phyloP scores from a whole-genome alignment of 345 rosid species.

The Lepidium sativum region DNA sequence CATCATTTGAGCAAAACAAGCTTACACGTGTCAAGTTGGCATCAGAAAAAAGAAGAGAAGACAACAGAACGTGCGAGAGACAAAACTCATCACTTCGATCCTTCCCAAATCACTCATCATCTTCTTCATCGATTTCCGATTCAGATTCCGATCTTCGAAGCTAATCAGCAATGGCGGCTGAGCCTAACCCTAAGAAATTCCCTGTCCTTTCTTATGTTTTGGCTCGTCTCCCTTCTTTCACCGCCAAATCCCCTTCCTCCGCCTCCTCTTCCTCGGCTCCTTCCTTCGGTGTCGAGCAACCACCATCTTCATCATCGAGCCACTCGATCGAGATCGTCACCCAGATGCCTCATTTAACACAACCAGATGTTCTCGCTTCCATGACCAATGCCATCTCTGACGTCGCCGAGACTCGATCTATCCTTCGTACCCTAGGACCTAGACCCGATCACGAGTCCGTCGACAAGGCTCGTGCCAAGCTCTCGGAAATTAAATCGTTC shows the following conservation, averaged over 20 bases:
- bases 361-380: constrained; percentile 57
- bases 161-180: constrained; percentile 23
- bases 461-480: constrained; percentile 56
- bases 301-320: constrained; percentile 9
- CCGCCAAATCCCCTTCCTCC: constrained; percentile 37
- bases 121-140: constrained; percentile 2
- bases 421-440: constrained; percentile 75
- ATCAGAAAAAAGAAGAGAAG: background rate
- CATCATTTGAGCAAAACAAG: background rate
- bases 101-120: background rate
- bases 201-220: constrained; percentile 92
- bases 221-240: constrained; percentile 62
- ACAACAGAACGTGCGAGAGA: background rate
- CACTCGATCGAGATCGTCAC: constrained; percentile 27
- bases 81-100: background rate
- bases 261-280: constrained; percentile 19
- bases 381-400: constrained; percentile 68
- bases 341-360: constrained; percentile 55
- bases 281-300: constrained; percentile 30
- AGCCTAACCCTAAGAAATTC: constrained; percentile 66
- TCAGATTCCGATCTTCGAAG: constrained; percentile 15
- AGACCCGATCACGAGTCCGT: constrained; percentile 91
- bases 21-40: background rate
- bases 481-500: constrained; percentile 44
- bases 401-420: constrained; percentile 75